These are phyloP conservation scores for Actinomucor elegans DNA, from an alignment of 371 early-diverging fungal species.

Conservation along the genomic window DNA sequence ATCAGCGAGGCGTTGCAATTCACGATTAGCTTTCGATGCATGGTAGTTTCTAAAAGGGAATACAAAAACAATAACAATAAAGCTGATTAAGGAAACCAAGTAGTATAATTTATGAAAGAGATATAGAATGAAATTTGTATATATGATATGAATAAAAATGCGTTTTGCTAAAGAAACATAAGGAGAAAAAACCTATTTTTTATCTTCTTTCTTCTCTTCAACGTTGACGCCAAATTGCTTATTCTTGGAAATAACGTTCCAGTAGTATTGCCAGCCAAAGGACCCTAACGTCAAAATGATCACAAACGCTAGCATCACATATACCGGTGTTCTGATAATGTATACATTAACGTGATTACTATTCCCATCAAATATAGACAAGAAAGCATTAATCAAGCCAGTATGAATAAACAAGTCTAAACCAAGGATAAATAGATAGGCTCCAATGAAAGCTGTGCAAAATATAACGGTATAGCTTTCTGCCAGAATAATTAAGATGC, in stretches of 20 bases:
- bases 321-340: conserved; percentile 33
- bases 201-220: conserved; percentile 14
- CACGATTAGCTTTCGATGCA: too few species aligned
- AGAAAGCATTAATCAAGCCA: conserved; percentile 48
- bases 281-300: conserved; percentile 31
- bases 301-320: conserved; percentile 46
- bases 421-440: conserved; percentile 50
- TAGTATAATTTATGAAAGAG: too few species aligned
- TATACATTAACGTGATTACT: conserved; percentile 36
- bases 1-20: too few species aligned
- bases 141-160: too few species aligned
- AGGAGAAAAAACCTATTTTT: not conserved
- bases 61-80: too few species aligned
- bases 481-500: conserved; percentile 29
- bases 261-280: conserved; percentile 47
- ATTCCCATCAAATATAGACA: conserved; percentile 46
- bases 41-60: too few species aligned
- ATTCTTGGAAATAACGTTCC: conserved; percentile 36
- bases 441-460: conserved; percentile 48
- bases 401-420: conserved; percentile 57
- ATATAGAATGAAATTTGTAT: too few species aligned
- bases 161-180: too few species aligned
- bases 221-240: conserved; percentile 44
- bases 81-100: too few species aligned
- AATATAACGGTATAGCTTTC: conserved; percentile 46